Percentiles rank a stretch among this genome's conserved stretches.
These are phyloP conservation scores for Madurella fahalii DNA, from an alignment of 2,329 filamentous ascomycete genomes.

Conservation along the genomic window DNA sequence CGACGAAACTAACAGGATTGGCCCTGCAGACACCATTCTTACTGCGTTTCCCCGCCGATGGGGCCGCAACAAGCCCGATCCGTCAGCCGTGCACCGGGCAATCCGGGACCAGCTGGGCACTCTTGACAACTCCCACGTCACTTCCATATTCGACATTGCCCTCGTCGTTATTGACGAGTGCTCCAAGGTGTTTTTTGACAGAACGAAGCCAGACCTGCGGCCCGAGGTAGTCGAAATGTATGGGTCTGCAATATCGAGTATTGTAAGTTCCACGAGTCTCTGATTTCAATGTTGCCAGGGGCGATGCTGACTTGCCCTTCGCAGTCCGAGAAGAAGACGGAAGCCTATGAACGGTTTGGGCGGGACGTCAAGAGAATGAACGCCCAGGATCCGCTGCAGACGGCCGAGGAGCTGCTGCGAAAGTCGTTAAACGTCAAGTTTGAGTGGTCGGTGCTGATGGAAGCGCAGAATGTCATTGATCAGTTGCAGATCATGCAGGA, in stretches of 20 bases:
- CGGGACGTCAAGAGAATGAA: slow-evolving; percentile 25
- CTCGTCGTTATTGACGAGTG: slow-evolving; percentile 36
- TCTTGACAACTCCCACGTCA: slow-evolving; percentile 16
- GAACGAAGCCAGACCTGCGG: slow-evolving; percentile 30
- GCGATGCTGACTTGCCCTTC: background rate
- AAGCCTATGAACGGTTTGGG: slow-evolving; percentile 23
- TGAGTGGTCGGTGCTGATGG: slow-evolving; percentile 23
- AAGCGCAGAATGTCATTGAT: slow-evolving; percentile 23
- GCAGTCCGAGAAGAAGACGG: slow-evolving; percentile 22
- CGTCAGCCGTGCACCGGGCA: slow-evolving; percentile 35
- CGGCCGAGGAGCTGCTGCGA: slow-evolving; percentile 21
- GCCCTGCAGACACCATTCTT: slow-evolving; percentile 36
- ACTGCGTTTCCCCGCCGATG: slow-evolving; percentile 38
- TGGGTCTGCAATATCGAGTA: slow-evolving; percentile 28
- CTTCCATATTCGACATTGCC: slow-evolving; percentile 24
- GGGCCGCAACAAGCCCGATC: slow-evolving; percentile 36
- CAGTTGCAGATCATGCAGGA: slow-evolving; percentile 26
- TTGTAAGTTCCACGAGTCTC: slow-evolving; percentile 18
- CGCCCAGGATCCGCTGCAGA: slow-evolving; percentile 20
- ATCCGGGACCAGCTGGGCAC: slow-evolving; percentile 27
- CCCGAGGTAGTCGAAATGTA: slow-evolving; percentile 34
- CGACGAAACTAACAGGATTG: background rate
- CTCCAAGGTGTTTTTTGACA: slow-evolving; percentile 35
- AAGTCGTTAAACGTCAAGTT: slow-evolving; percentile 24
- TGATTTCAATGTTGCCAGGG: background rate